Conservation (phyloP, 148 eudicot species). For the Dysphania ambrosioides region DNA sequence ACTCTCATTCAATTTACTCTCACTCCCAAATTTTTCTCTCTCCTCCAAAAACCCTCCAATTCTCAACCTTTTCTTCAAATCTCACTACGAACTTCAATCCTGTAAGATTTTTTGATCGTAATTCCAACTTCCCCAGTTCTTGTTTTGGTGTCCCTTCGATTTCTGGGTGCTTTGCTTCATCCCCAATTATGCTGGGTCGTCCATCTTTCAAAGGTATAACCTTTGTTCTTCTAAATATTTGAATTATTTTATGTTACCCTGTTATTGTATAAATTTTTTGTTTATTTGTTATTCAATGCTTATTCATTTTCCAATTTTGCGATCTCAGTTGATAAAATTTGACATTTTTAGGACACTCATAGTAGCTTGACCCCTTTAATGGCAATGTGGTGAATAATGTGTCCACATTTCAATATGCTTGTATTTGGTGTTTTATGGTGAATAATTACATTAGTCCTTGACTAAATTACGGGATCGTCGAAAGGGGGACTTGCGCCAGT, state of each 20-base stretch:
- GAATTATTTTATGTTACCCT: background rate
- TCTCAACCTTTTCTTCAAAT: conserved; percentile 16
- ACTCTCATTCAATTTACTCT: too few relatives aligned
- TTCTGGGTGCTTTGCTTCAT: conserved; percentile 8
- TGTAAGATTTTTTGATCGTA: conserved; percentile 5
- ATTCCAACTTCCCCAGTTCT: conserved; percentile 22
- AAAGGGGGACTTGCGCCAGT: too few relatives aligned
- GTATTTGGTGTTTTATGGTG: too few relatives aligned
- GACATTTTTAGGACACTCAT: too few relatives aligned
- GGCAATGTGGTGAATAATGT: too few relatives aligned
- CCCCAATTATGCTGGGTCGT: conserved; percentile 30
- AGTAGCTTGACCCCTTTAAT: too few relatives aligned
- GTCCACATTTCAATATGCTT: too few relatives aligned
- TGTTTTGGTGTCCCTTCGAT: conserved; percentile 13
- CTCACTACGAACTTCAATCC: background rate
- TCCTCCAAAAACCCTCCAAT: conserved; percentile 12
- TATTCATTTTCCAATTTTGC: too few relatives aligned
- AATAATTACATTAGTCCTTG: too few relatives aligned
- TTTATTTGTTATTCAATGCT: too few relatives aligned
- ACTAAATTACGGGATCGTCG: background rate
- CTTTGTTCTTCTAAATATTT: background rate
- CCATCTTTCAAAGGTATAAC: conserved; percentile 27
- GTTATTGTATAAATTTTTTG: too few relatives aligned
- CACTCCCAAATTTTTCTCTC: conserved; percentile 20
- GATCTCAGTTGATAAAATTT: too few relatives aligned